Evolutionary conservation across 257 asterid species (phyloP).

Genomic region (Nicotiana tomentosiformis): DNA sequence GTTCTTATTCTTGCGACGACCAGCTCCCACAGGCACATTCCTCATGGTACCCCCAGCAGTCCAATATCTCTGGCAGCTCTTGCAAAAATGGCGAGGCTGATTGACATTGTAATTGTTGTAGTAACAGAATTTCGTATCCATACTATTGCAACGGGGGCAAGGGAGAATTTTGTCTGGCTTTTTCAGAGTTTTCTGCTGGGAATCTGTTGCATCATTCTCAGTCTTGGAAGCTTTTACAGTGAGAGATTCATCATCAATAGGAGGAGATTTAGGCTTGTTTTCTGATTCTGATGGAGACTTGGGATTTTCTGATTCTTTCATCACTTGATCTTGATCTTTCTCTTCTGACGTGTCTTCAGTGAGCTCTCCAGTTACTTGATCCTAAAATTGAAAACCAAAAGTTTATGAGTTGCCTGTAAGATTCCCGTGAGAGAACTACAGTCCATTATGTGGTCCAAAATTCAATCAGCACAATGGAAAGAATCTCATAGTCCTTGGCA

Average conservation of each 20-base stretch:
- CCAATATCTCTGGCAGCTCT: slow-evolving; percentile 95
- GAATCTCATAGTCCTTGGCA: slow-evolving; percentile 1
- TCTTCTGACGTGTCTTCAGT: slow-evolving; percentile 20
- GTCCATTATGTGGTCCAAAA: not conserved
- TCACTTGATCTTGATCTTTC: slow-evolving; percentile 19
- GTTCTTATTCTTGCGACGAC: slow-evolving; percentile 76
- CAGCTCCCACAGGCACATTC: slow-evolving; percentile 89
- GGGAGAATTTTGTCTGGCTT: slow-evolving; percentile 87
- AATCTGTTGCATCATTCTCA: slow-evolving; percentile 35
- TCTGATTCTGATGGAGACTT: slow-evolving; percentile 19
- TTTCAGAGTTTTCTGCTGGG: slow-evolving; percentile 52
- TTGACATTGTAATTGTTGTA: slow-evolving; percentile 80
- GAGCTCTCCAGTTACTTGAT: slow-evolving; percentile 25
- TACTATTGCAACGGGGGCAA: slow-evolving; percentile 91
- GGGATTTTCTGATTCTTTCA: slow-evolving; percentile 29
- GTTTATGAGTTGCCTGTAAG: not conserved
- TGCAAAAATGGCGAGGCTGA: slow-evolving; percentile 93
- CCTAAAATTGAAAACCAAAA: slow-evolving; percentile 30
- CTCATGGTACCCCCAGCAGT: slow-evolving; percentile 97
- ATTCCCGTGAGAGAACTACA: not conserved
- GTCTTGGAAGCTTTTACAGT: slow-evolving; percentile 21
- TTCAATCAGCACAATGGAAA: not conserved
- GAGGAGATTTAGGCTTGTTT: slow-evolving; percentile 20
- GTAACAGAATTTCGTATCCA: slow-evolving; percentile 90
- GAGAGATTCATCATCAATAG: slow-evolving; percentile 35